These are phyloP conservation scores for Nemania sp. DNA, from an alignment of 2,329 filamentous ascomycete species.

Conservation along the genomic window DNA sequence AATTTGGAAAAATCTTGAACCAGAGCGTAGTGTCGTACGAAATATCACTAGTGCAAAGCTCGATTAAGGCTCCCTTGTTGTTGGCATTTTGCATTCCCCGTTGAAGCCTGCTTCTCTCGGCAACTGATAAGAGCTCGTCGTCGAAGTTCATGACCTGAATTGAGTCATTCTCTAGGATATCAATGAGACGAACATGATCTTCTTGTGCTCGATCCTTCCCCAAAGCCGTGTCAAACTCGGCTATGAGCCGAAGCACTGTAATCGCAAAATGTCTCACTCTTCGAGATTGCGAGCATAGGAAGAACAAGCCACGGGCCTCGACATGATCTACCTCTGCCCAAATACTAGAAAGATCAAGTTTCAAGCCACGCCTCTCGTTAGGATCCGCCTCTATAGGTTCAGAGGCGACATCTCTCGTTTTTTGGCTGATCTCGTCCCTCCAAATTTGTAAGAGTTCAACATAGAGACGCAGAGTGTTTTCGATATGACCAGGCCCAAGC, in stretches of 20 bases:
- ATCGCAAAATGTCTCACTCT: slow-evolving; percentile 91
- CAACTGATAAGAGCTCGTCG: slow-evolving; percentile 89
- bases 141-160: slow-evolving; percentile 91
- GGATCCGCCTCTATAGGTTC: slow-evolving; percentile 72
- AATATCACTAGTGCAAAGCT: slow-evolving; percentile 94
- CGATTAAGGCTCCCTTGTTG: slow-evolving; percentile 86
- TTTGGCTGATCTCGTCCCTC: slow-evolving; percentile 95
- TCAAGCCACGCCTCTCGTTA: slow-evolving; percentile 77
- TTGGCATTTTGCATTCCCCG: slow-evolving; percentile 88
- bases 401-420: slow-evolving; percentile 77
- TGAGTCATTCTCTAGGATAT: slow-evolving; percentile 91
- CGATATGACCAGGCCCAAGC: slow-evolving; percentile 92
- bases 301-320: slow-evolving; percentile 96
- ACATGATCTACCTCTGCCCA: slow-evolving; percentile 96
- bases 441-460: slow-evolving; percentile 95
- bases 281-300: slow-evolving; percentile 94
- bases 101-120: slow-evolving; percentile 91
- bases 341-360: slow-evolving; percentile 86
- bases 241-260: slow-evolving; percentile 89
- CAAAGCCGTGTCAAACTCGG: slow-evolving; percentile 90
- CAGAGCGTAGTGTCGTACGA: slow-evolving; percentile 95
- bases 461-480: slow-evolving; percentile 91
- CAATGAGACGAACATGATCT: slow-evolving; percentile 81
- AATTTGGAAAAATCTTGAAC: slow-evolving; percentile 98
- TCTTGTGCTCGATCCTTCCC: slow-evolving; percentile 72